A percentile compares a stretch with the other conserved stretches of the same genome.
phyloP scores from a whole-genome alignment of 2,329 filamentous ascomycete species.

The Gnomoniopsis smithogilvyi region DNA sequence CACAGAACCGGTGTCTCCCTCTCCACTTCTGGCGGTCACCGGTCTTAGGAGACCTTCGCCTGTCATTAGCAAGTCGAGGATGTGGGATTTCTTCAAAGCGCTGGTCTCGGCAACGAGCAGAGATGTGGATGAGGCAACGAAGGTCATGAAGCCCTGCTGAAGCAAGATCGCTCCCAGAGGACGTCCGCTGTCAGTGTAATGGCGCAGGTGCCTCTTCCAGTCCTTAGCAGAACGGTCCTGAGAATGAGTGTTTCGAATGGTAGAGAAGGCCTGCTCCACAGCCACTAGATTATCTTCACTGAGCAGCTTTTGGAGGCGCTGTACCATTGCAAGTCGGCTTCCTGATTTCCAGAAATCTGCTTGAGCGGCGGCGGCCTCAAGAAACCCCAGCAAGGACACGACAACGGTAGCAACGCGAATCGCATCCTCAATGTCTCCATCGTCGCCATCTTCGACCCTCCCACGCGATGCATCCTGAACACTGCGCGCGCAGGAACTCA shows the following conservation, averaged over 20 bases:
- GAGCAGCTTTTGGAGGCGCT: slow-evolving; percentile 68
- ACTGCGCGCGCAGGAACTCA: slow-evolving; percentile 65
- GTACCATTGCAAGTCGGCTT: slow-evolving; percentile 71
- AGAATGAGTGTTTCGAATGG: slow-evolving; percentile 75
- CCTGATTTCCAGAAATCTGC: slow-evolving; percentile 76
- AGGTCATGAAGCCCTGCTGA: slow-evolving; percentile 82
- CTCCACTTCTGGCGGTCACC: slow-evolving; percentile 36
- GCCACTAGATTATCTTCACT: slow-evolving; percentile 83
- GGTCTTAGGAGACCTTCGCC: slow-evolving; percentile 46
- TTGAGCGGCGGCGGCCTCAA: slow-evolving; percentile 76
- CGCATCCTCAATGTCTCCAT: slow-evolving; percentile 62
- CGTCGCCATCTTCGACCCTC: slow-evolving; percentile 53
- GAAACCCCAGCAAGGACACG: slow-evolving; percentile 84
- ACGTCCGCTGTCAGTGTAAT: slow-evolving; percentile 75
- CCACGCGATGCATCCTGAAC: slow-evolving; percentile 53
- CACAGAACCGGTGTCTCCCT: slow-evolving; percentile 54
- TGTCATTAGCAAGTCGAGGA: slow-evolving; percentile 72
- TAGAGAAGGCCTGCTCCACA: slow-evolving; percentile 86
- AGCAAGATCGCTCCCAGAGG: slow-evolving; percentile 90
- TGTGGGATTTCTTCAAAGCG: slow-evolving; percentile 57
- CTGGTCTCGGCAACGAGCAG: slow-evolving; percentile 64
- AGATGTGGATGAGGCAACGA: slow-evolving; percentile 76
- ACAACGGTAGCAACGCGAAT: slow-evolving; percentile 71
- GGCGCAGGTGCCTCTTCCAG: slow-evolving; percentile 83
- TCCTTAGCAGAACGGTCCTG: slow-evolving; percentile 67